Base-by-base conservation (phyloP, 2,329 filamentous ascomycete genomes). In the Fusarium tanahbumbuense region DNA sequence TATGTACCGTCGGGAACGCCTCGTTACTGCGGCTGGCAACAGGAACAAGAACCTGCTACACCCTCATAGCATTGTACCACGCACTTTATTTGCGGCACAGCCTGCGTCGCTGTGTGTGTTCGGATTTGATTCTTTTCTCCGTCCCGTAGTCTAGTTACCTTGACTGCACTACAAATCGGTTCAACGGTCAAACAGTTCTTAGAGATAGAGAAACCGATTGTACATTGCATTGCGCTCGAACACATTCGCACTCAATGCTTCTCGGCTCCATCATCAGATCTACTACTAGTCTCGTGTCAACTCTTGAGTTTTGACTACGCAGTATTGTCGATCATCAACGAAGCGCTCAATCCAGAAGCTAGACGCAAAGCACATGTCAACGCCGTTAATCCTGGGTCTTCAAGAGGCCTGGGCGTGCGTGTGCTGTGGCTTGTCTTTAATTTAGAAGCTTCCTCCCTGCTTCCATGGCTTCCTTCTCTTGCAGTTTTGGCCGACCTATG, bases 281-380 rank as follows among this genome's bases (percentile, higher is more conserved):
- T 53, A 40, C 44, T 45, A n/a, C 59, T 60, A 55, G 48, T 34
- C 15, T 18, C 30, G n/a, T 45, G 40, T 25, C 48, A 53, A 45
- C 34, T 60, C 49, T 42, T 40, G 42, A 32, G 41, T 40, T 45
- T 47, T 56, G 54, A 44, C 48, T 56, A 40, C 49, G 45, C 45
- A 56, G 48, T 56, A 30, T 23, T 48, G 67, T 60, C 63, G 46
- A 64, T 70, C 60, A 65, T 42, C 41, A 37, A 71, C 44, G 23
- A 64, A 68, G 54, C 46, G 58, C 46, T 49, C 46, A 42, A 47
- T 27, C 56, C 18, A 10, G 18, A 15, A 56, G 40, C 52, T 49
- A 47, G 56, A n/a, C 56, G 64, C 41, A n/a, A 20, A 42, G 49
- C 49, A 53, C 49, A 41, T 53, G 49, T 15, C 34, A 27, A 18